These are phyloP conservation scores for Guyanaporus albipodus DNA, from an alignment of 768 basidiomycete species.

Conservation along the genomic window DNA sequence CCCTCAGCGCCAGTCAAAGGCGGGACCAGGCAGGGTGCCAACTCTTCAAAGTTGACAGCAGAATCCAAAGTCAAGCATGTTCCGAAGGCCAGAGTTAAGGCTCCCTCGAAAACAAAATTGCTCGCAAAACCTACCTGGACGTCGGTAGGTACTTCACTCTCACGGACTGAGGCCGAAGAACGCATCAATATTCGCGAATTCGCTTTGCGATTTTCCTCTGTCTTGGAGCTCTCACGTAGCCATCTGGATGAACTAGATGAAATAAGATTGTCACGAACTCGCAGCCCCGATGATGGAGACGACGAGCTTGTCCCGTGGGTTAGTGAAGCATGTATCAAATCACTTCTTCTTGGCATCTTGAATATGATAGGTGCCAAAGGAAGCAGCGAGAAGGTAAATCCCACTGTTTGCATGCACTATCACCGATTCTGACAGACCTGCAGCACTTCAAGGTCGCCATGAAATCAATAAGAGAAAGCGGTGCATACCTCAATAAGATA, in stretches of 20 bases:
- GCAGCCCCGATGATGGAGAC: constrained; percentile 37
- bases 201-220: constrained; percentile 53
- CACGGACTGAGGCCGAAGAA: constrained; percentile 46
- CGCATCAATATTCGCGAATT: constrained; percentile 78
- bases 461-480: constrained; percentile 49
- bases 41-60: constrained; percentile 8
- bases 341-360: constrained; percentile 60
- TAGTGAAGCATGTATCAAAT: constrained; percentile 59
- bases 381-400: constrained; percentile 33
- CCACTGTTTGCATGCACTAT: background rate
- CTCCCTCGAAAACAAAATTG: constrained; percentile 31
- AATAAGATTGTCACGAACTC: constrained; percentile 34
- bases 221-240: constrained; percentile 47
- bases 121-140: constrained; percentile 55
- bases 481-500: constrained; percentile 57
- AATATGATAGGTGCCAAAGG: constrained; percentile 46
- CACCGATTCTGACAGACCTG: background rate
- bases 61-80: constrained; percentile 15
- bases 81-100: constrained; percentile 24
- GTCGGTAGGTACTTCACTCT: constrained; percentile 40
- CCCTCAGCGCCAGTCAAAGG: constrained; percentile 11
- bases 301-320: constrained; percentile 50
- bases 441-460: constrained; percentile 34
- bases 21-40: constrained; percentile 3
- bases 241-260: constrained; percentile 65